A percentile compares a stretch with the other conserved stretches of the same genome.
phyloP scores from a whole-genome alignment of 305 asterid species.

The Fraxinus floribunda region DNA sequence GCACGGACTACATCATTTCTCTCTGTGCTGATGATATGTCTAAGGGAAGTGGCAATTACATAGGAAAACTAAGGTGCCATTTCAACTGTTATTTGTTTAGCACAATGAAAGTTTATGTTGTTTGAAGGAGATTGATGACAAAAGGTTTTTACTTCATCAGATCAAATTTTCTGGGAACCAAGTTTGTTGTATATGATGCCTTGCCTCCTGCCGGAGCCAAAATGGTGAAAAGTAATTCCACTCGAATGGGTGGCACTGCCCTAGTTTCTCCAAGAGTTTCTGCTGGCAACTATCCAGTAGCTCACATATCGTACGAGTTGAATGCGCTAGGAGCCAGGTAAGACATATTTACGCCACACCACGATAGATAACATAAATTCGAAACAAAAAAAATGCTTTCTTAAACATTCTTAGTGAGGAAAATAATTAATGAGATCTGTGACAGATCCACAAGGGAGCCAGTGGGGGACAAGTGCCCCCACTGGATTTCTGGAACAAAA shows the following conservation, averaged over 20 bases:
- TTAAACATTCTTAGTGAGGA: background rate
- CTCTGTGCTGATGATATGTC: constrained; percentile 60
- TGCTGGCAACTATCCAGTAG: constrained; percentile 66
- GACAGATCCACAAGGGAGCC: background rate
- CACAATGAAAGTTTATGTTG: background rate
- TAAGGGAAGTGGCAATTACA: constrained; percentile 56
- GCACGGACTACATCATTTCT: constrained; percentile 78
- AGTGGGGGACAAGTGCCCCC: background rate
- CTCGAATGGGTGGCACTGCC: constrained; percentile 50
- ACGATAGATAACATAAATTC: background rate
- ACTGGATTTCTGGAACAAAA: background rate
- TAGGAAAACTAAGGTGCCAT: constrained; percentile 81
- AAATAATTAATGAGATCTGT: background rate
- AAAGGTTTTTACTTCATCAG: constrained; percentile 35
- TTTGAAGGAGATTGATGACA: constrained; percentile 4
- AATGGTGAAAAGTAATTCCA: constrained; percentile 57
- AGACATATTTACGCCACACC: constrained; percentile 1
- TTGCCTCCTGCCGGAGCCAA: constrained; percentile 59
- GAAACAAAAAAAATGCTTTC: constrained; percentile 9
- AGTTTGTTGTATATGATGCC: constrained; percentile 75
- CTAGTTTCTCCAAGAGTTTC: constrained; percentile 55
- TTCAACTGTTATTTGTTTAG: background rate
- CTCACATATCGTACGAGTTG: constrained; percentile 80
- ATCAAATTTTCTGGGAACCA: constrained; percentile 85
- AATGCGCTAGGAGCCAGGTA: constrained; percentile 88